Evolutionary conservation across 768 basidiomycete genomes (phyloP).

Genomic region (Calocera viscosa): DNA sequence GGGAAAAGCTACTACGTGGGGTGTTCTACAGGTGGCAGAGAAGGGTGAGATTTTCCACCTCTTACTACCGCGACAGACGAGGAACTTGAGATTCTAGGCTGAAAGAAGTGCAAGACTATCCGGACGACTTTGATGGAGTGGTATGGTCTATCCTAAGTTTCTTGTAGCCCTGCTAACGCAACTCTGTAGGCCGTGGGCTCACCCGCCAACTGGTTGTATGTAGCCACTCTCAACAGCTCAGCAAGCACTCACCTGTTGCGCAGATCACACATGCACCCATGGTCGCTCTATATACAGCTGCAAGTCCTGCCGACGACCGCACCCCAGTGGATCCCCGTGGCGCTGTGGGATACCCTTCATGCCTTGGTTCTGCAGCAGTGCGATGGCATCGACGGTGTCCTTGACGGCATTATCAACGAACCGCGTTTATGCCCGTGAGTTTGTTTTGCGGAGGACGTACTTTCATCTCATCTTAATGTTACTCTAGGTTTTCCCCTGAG

Average conservation of each 20-base stretch:
- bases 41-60: conserved; percentile 15
- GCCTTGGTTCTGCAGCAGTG: conserved; percentile 26
- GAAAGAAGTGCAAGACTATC: conserved; percentile 22
- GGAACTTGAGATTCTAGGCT: conserved; percentile 5
- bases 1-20: conserved; percentile 25
- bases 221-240: neutral
- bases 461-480: neutral
- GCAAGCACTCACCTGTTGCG: neutral
- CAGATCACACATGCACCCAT: conserved; percentile 15
- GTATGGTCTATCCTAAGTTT: neutral
- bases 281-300: conserved; percentile 13
- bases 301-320: neutral
- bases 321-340: conserved; percentile 20
- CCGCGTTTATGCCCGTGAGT: conserved; percentile 18
- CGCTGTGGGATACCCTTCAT: conserved; percentile 23
- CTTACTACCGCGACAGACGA: neutral
- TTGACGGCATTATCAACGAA: conserved; percentile 25
- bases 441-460: too few species aligned
- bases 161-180: neutral
- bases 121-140: conserved; percentile 28
- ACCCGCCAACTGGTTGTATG: conserved; percentile 20
- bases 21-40: conserved; percentile 27
- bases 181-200: conserved; percentile 20
- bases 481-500: conserved; percentile 22
- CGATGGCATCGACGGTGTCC: conserved; percentile 25